Base-by-base conservation (phyloP, 257 asterid genomes). In the Nicotiana paniculata region DNA sequence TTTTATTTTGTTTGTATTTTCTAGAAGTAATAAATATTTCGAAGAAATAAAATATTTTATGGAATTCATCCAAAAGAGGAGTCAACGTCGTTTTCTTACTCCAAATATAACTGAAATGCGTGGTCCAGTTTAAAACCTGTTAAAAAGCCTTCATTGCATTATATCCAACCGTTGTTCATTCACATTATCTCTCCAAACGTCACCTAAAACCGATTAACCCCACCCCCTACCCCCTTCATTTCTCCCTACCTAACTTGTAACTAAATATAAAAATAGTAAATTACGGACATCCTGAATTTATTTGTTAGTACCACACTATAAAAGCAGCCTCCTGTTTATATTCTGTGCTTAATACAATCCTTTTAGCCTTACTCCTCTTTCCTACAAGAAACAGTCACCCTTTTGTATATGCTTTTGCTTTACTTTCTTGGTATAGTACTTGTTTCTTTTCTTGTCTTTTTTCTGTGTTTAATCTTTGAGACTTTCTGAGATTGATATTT, bases 101-200 rank as follows among this genome's bases (percentile, higher is more conserved):
- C 59, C 79, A 75, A 48, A 15, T 51, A 51, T 75, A 53, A 75
- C 63, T 51, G 63, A 75, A 83, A 28, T 80, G 81, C 82, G 78
- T 82, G 75, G 82, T 58, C 75, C n/a, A 32, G 85, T 79, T 86
- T 83, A 82, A 83, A 81, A 77, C 30, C 77, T 64, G 82, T 81
- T 77, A 53, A 77, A 51, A 75, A 81, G 79, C 81, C 69, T 7
- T 58, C 77, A 8, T 82, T 69, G 83, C 63, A 75, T 74, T 82
- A 81, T 32, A 48, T 59, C 64, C 62, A 85, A 76, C 85, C 33
- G 88, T 82, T 82, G 17, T 21, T 82, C 86, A 82, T 86, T 82
- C 87, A 81, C 55, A 62, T 84, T 64, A 26, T n/a, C 82, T 68
- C 59, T 80, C 85, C 83, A 82, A 83, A 59, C 54, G 62, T 48